Base-by-base conservation (phyloP, 225 moss, liverwort and hornwort genomes). In the Marchantia polymorpha region DNA sequence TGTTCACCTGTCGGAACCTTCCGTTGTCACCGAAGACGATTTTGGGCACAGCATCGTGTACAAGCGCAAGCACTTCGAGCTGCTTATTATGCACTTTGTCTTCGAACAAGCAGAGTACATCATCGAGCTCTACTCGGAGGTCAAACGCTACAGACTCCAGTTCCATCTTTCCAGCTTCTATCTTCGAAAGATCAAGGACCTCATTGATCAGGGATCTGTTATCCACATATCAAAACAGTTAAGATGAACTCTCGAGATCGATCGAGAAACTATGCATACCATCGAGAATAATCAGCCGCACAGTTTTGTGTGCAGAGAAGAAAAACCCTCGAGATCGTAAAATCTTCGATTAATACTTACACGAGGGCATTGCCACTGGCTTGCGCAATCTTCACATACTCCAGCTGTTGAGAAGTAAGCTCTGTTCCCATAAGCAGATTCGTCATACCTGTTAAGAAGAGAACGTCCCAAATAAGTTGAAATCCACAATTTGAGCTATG, bases 131-230 rank as follows among this genome's bases (percentile, higher is more conserved):
- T 49, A 81, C 81, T 47, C 89, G 84, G 67, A 94, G 80, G 80
- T 94, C 89, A 23, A 94, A 90, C n/a, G 88, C 81, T 66, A 94
- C 86, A 31, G 88, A 79, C 78, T 94, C 93, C 29, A 94, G 79
- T 83, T 94, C 93, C 93, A 94, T 92, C 75, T 87, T 91, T 69
- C 92, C 93, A 11, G 92, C 93, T 84, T 94, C 93, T 48, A 94
- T 92, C 83, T 94, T 94, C 25, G 93, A 94, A 66, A 94, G 79
- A 79, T 94, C 92, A 51, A 94, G 87, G 74, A 94, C 93, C 51
- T 94, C 90, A 74, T 89, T 94, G 78, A 94, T 94, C 58, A 94
- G 90, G 64, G 88, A 85, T 74, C 90, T 90, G 87, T 56, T 9
- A 4, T 14, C 10, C 19, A 76, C 47, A 76, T 3, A 49, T 23